Percentiles rank a stretch among this genome's conserved stretches.
phyloP scores from a whole-genome alignment of 2,329 filamentous ascomycete species.

The Calonectria honghensis region DNA sequence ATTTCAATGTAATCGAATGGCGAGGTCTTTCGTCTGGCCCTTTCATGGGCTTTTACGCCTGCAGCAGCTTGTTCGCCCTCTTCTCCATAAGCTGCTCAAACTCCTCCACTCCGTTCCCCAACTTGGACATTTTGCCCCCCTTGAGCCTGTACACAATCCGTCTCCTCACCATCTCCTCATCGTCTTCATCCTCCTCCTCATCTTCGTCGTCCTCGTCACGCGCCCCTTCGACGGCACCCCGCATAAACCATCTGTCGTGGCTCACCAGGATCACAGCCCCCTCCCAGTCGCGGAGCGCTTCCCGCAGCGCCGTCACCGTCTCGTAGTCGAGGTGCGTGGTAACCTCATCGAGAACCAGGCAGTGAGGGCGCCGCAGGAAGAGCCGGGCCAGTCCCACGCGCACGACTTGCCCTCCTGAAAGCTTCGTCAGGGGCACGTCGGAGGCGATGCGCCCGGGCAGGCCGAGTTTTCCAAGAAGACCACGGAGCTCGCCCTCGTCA shows the following conservation, averaged over 20 bases:
- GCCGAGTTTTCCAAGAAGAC: slow-evolving; percentile 80
- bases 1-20: no score
- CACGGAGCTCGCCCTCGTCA: slow-evolving; percentile 80
- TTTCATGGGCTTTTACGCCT: slow-evolving; percentile 32
- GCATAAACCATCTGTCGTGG: slow-evolving; percentile 89
- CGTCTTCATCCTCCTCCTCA: slow-evolving; percentile 60
- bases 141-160: slow-evolving; percentile 77
- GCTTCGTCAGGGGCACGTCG: slow-evolving; percentile 81
- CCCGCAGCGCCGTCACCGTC: slow-evolving; percentile 82
- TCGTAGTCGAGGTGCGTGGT: slow-evolving; percentile 91
- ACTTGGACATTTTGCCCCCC: slow-evolving; percentile 71
- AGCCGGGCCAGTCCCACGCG: slow-evolving; percentile 79
- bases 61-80: slow-evolving; percentile 69
- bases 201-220: slow-evolving; percentile 64
- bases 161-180: slow-evolving; percentile 66
- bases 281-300: slow-evolving; percentile 79
- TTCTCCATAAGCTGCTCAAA: slow-evolving; percentile 80
- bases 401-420: slow-evolving; percentile 88
- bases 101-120: slow-evolving; percentile 77
- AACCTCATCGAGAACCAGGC: slow-evolving; percentile 86
- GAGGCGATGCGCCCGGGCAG: slow-evolving; percentile 82
- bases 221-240: slow-evolving; percentile 75
- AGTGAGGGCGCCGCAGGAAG: slow-evolving; percentile 81
- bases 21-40: neutral
- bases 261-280: slow-evolving; percentile 86